Conservation (phyloP, 768 basidiomycete species). For the Kwoniella mangroviensis region DNA sequence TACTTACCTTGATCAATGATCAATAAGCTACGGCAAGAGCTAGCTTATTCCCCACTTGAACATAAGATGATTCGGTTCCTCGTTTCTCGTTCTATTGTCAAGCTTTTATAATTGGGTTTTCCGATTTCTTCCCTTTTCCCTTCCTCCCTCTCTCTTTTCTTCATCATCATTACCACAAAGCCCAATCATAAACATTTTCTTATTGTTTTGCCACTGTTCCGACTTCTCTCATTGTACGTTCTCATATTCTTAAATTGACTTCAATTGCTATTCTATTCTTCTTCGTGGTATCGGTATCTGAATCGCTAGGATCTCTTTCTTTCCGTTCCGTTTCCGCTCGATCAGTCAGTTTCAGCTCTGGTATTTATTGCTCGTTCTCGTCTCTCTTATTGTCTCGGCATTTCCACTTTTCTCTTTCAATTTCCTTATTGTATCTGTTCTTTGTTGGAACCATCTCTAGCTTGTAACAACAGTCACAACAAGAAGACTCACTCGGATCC, state of each 20-base stretch:
- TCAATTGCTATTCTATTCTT: neutral
- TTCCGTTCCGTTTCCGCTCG: neutral
- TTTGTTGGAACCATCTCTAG: neutral
- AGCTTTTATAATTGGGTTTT: neutral
- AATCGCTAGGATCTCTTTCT: neutral
- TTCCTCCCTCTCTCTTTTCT: neutral
- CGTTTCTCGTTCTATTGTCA: neutral
- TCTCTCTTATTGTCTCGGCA: neutral
- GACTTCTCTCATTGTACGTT: neutral
- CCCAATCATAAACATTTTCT: neutral
- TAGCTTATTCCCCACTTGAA: neutral
- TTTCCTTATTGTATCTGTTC: neutral
- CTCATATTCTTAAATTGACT: neutral
- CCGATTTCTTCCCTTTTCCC: constrained; percentile 5
- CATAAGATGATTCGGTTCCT: neutral
- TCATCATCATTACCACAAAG: constrained; percentile 1
- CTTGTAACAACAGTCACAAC: constrained; percentile 1
- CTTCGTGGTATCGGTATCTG: neutral
- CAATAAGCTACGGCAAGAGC: neutral
- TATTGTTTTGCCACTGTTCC: constrained; percentile 1
- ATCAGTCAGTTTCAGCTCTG: neutral
- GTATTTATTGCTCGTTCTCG: neutral
- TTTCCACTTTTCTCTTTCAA: neutral
- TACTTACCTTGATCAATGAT: neutral
- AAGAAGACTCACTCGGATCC: neutral